These are phyloP conservation scores for Termitomyces sp. DNA, from an alignment of 768 basidiomycete genomes.

Conservation along the genomic window DNA sequence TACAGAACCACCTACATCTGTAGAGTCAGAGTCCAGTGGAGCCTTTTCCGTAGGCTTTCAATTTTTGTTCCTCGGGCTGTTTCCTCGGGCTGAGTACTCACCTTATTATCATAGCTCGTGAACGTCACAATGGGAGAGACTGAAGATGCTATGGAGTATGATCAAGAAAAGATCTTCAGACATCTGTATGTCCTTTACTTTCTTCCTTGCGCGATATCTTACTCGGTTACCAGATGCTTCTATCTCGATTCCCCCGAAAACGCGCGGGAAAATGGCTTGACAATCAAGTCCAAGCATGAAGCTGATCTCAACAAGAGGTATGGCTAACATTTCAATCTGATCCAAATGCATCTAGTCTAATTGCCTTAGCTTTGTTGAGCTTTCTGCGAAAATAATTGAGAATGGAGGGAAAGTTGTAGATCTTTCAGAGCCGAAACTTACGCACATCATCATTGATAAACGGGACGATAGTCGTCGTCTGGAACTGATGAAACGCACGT, in stretches of 20 bases:
- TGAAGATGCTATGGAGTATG: slow-evolving; percentile 69
- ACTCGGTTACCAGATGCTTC: slow-evolving; percentile 57
- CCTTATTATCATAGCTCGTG: slow-evolving; percentile 5
- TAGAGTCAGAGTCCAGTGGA: neutral
- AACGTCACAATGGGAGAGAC: slow-evolving; percentile 71
- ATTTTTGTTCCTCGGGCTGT: neutral
- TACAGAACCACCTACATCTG: slow-evolving; percentile 3
- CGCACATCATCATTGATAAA: slow-evolving; percentile 84
- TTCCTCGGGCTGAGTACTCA: neutral
- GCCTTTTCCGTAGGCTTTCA: slow-evolving; percentile 9
- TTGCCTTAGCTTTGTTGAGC: slow-evolving; percentile 48
- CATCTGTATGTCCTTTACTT: slow-evolving; percentile 58
- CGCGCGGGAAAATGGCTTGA: slow-evolving; percentile 62
- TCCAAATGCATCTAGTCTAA: neutral
- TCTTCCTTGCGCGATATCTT: neutral
- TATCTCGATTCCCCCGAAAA: slow-evolving; percentile 85
- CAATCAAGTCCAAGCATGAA: slow-evolving; percentile 49
- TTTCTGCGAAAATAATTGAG: slow-evolving; percentile 49
- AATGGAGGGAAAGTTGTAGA: slow-evolving; percentile 74
- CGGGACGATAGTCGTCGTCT: slow-evolving; percentile 72
- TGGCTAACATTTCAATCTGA: neutral
- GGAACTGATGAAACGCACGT: slow-evolving; percentile 67
- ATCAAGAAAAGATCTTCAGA: slow-evolving; percentile 73
- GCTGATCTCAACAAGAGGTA: slow-evolving; percentile 55
- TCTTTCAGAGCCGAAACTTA: slow-evolving; percentile 74